Base-by-base conservation (phyloP, 305 asterid species). In the Vinca major region DNA sequence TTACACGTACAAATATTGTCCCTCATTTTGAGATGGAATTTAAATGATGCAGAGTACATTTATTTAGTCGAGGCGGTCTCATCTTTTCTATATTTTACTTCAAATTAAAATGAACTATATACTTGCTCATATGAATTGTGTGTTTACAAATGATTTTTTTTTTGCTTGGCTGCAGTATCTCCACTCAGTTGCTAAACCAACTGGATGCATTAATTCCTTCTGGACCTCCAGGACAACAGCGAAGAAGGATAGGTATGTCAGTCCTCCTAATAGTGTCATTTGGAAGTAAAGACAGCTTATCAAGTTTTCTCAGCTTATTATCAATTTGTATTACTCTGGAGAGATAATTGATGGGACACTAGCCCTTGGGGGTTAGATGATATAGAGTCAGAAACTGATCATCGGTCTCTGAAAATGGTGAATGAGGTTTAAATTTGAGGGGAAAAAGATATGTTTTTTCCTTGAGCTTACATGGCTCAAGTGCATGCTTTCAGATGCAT, bases 171-270 rank as follows among this genome's bases (percentile, higher is more conserved):
- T 84, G 85, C 89, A 94, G 99, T 69, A 75, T 84, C 75, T 89
- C 96, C 62, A 82, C 65, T 75, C 94, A 83, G 70, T 81, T 94
- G 86, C 63, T 94, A 77, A 82, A 72, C 54, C 96, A 89, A 69
- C 79, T 94, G 65, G 99, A 94, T 77, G 85, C 92, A 44, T 56
- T 91, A 63, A 70, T 88, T 73, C 95, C 97, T 65, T 68, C 92
- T 73, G 99, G 90, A 72, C 80, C 89, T 73, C 86, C 80, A 43
- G 96, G 94, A 65, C 96, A 87, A 78, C 96, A 86, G 10, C 88
- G 98, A 66, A 84, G 95, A 89, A 83, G 88, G 83, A 79, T 84
- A 73, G 99, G 99, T 94, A 74, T 72, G 95, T 83, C 45, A 37
- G 67, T 41, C 63, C 8, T 62, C 17, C 21, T 9, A 39, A 26